Base-by-base conservation (phyloP, 1,139 yeast genomes). In the Yamadazyma spencermartinsiae region DNA sequence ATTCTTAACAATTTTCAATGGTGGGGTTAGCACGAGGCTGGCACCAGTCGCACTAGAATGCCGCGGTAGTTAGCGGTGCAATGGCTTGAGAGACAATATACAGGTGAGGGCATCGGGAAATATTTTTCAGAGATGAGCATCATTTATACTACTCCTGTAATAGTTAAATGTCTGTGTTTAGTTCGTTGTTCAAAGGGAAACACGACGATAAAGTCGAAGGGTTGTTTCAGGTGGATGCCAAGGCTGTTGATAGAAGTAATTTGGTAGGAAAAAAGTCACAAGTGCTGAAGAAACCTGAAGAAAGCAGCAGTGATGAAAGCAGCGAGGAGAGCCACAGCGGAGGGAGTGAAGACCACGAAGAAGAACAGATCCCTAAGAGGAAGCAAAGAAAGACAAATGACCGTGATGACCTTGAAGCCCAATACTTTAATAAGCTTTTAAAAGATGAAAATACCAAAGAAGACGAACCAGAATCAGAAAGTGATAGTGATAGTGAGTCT, bases 331-430 rank as follows among this genome's bases (percentile, higher is more conserved):
- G 21, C 15, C 24, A 28, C n/a, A 11, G 12, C 12, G 27, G 30
- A 31, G 27, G 49, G 7, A 16, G 17, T 16, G 37, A 32, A 11
- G 31, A 19, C 20, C 34, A 25, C n/a, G 33, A 24, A 18, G 18
- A 15, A 16, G 19, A 37, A 34, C 28, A 37, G 53, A 43, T 43
- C 33, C 23, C 38, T 41, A 33, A 31, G 33, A 15, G 31, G 36
- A 37, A 14, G 30, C 52, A 41, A n/a, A n/a, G n/a, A n/a, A 51
- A 48, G 36, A 54, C 52, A 36, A 43, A 46, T 32, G 42, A 48
- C 3, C 76, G 68, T 12, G 72, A 62, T 31, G 74, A 72, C 41
- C 61, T 76, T 44, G 82, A 77, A 55, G 65, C 70, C 11, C 58
- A 62, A 36, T 76, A 76, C 52, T 74, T 59, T 47, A 59, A 68